Evolutionary conservation across 148 eudicot genomes (phyloP).

Genomic region (Agrostemma githago): DNA sequence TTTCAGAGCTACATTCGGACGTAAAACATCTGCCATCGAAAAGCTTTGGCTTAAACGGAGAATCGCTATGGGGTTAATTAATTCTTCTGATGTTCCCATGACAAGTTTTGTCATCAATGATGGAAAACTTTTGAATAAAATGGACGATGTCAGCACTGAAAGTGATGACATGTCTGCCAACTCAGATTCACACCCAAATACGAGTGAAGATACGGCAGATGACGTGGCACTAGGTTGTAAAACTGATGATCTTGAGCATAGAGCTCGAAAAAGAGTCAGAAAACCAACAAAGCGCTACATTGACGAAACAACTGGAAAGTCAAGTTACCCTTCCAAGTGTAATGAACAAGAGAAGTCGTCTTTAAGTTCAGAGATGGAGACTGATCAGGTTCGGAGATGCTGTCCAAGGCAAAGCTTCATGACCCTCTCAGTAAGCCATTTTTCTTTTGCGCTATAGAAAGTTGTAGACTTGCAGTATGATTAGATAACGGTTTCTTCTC

Average conservation of each 20-base stretch:
- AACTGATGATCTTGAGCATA: slow-evolving; percentile 48
- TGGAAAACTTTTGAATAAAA: slow-evolving; percentile 42
- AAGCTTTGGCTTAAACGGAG: slow-evolving; percentile 95
- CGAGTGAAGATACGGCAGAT: slow-evolving; percentile 29
- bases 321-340: slow-evolving; percentile 34
- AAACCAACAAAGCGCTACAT: slow-evolving; percentile 92
- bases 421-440: slow-evolving; percentile 55
- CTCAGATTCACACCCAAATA: slow-evolving; percentile 21
- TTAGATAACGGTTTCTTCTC: too few species aligned
- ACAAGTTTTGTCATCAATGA: slow-evolving; percentile 57
- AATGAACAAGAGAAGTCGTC: slow-evolving; percentile 31
- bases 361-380: slow-evolving; percentile 29
- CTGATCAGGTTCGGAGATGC: slow-evolving; percentile 67
- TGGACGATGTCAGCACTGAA: slow-evolving; percentile 34
- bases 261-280: slow-evolving; percentile 71
- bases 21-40: slow-evolving; percentile 85
- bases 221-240: slow-evolving; percentile 27
- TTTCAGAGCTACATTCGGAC: slow-evolving; percentile 89
- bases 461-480: too few species aligned
- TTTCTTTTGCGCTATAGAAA: background rate
- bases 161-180: slow-evolving; percentile 28
- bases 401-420: slow-evolving; percentile 80
- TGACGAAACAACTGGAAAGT: slow-evolving; percentile 48
- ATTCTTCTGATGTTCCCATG: slow-evolving; percentile 79
- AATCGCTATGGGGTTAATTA: slow-evolving; percentile 87